A percentile compares a stretch with the other conserved stretches of the same genome.
These are phyloP conservation scores for Remersonia thermophila DNA, from an alignment of 2,329 filamentous ascomycete genomes.

Conservation along the genomic window DNA sequence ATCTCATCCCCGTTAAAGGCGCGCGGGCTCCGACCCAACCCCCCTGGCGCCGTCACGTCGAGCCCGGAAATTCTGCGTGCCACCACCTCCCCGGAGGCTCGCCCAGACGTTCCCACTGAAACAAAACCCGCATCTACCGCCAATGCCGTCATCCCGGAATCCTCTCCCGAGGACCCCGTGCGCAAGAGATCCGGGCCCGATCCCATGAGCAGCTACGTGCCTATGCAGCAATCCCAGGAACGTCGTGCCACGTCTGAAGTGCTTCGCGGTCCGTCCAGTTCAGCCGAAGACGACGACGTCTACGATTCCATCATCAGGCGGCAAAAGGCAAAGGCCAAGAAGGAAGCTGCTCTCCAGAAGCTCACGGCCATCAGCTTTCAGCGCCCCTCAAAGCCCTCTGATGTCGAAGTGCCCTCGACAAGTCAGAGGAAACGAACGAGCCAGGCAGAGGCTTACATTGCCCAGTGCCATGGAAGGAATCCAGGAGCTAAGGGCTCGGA, in stretches of 20 bases:
- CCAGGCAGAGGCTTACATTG: constrained; percentile 12
- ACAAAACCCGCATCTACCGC: constrained; percentile 6
- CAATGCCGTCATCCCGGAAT: constrained; percentile 13
- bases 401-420: constrained; percentile 25
- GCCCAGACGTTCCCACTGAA: constrained; percentile 9
- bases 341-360: constrained; percentile 28
- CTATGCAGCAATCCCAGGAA: constrained; percentile 35
- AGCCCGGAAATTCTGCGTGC: constrained; percentile 16
- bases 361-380: constrained; percentile 30
- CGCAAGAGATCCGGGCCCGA: constrained; percentile 13
- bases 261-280: constrained; percentile 16
- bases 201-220: constrained; percentile 32
- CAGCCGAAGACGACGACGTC: constrained; percentile 21
- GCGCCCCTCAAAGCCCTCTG: constrained; percentile 23
- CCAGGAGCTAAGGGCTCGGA: constrained; percentile 14
- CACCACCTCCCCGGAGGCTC: constrained; percentile 8
- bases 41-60: constrained; percentile 15
- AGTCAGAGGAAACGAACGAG: constrained; percentile 17
- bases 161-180: constrained; percentile 5
- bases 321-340: constrained; percentile 26
- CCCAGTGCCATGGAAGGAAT: constrained; percentile 11
- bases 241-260: constrained; percentile 18
- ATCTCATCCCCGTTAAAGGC: constrained; percentile 38
- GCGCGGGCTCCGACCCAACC: constrained; percentile 34
- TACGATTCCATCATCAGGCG: constrained; percentile 26